Evolutionary conservation across 2,329 filamentous ascomycete genomes (phyloP).

Genomic region (Trichoderma sp.): DNA sequence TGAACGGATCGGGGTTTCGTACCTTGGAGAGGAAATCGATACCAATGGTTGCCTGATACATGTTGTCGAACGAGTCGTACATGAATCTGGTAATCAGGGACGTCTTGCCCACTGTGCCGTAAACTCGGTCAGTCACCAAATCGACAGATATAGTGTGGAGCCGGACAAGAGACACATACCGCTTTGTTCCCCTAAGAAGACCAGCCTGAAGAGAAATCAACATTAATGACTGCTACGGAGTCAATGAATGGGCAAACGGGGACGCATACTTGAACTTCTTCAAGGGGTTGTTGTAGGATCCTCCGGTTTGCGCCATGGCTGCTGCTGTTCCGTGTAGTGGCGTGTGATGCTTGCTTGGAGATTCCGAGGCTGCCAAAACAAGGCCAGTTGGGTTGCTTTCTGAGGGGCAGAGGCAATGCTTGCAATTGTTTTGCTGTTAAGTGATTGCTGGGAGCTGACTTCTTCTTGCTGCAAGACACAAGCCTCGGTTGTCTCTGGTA

Average conservation of each 20-base stretch:
- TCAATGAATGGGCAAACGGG: not conserved
- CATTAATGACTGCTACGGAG: slow-evolving; percentile 7
- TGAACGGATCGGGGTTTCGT: slow-evolving; percentile 28
- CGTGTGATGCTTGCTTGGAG: slow-evolving; percentile 5
- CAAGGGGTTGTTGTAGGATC: slow-evolving; percentile 96
- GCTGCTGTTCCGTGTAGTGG: not conserved
- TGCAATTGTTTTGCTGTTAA: not conserved
- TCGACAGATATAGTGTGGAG: slow-evolving; percentile 12
- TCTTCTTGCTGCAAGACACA: not conserved
- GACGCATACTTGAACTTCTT: slow-evolving; percentile 95
- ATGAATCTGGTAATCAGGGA: slow-evolving; percentile 99
- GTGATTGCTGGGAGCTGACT: not conserved
- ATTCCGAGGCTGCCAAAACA: not conserved
- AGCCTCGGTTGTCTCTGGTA: not conserved
- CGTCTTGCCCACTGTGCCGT: slow-evolving; percentile 88
- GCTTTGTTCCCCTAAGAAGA: slow-evolving; percentile 97
- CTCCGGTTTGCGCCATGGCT: slow-evolving; percentile 77
- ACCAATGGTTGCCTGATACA: slow-evolving; percentile 98
- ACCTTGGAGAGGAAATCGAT: slow-evolving; percentile 99
- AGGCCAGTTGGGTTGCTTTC: slow-evolving; percentile 2
- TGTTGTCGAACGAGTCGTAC: slow-evolving; percentile 99
- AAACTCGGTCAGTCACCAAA: slow-evolving; percentile 27
- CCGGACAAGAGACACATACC: slow-evolving; percentile 57
- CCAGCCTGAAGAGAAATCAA: slow-evolving; percentile 61
- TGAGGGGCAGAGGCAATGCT: not conserved